Base-by-base conservation (phyloP, 1,284 basidiomycete species). In the Pseudozyma hubeiensis region DNA sequence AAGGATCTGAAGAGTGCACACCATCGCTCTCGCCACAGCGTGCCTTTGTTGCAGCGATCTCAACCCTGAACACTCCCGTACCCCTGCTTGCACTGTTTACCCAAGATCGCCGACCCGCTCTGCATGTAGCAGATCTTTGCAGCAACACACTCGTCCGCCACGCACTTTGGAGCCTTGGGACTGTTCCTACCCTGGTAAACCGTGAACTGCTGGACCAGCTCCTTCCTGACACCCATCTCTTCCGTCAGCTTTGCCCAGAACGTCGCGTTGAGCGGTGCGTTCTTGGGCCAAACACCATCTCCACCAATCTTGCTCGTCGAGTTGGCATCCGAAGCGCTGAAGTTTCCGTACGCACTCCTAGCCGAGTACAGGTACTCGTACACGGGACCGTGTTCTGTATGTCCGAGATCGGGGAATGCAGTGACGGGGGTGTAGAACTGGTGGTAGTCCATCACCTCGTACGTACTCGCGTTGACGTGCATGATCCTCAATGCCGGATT, bases 211-310 rank as follows among this genome's bases (percentile, higher is more conserved):
- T 91, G 71, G 4, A 92, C 88, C 6, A 93, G 85, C 29, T 87
- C 86, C 2, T 87, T 81, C 68, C 92, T 86, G 5, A 84, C 81
- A 71, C 88, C 86, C 91, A 93, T 92, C 52, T 85, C 85, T 86
- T 93, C 91, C 4, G 92, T 93, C 43, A 93, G 89, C 30, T 85
- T 87, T 76, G 92, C 91, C 91, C 91, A 93, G 89, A 91, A 93
- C 6, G 92, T 92, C 16, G 90, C 91, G 75, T 93, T 93, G 60
- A 93, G 84, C 0, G 92, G 91, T 66, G 91, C 91, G 50, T 87
- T 86, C 5, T 84, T 79, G 7, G 88, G 87, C 92, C 92, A 93
- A 4, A 56, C 34, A 11, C 60, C 72, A 3, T 40, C 47, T 1
- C 17, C 51, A 0, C 35, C 51, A 7, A 71, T 58, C 0, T 45